Percentiles rank a stretch among this genome's conserved stretches.
Conservation (phyloP, 2,329 filamentous ascomycete species). For the Stenocarpella maydis region DNA sequence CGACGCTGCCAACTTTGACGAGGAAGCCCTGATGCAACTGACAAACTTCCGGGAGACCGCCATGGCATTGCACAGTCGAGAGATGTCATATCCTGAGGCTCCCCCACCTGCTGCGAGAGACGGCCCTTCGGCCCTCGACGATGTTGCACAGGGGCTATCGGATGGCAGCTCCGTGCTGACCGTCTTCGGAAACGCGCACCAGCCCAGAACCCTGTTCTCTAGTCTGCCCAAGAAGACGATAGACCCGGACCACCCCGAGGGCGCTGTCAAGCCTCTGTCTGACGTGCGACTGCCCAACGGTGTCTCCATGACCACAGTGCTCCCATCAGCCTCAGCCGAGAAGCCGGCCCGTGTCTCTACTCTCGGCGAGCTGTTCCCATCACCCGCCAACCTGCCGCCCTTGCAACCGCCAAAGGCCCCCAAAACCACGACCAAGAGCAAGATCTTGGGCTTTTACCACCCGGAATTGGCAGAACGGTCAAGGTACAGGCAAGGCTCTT, state of each 20-base stretch:
- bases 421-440: conserved; percentile 72
- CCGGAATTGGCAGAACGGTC: conserved; percentile 58
- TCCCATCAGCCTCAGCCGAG: conserved; percentile 56
- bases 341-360: conserved; percentile 65
- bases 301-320: conserved; percentile 72
- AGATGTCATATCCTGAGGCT: conserved; percentile 60
- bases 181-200: conserved; percentile 77
- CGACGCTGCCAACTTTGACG: conserved; percentile 42
- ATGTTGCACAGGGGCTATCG: conserved; percentile 49
- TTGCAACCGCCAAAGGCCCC: conserved; percentile 76
- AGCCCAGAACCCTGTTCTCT: conserved; percentile 83
- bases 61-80: conserved; percentile 68
- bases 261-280: conserved; percentile 56
- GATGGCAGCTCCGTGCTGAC: conserved; percentile 72
- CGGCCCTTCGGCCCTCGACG: conserved; percentile 46
- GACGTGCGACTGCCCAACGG: conserved; percentile 77
- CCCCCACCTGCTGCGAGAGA: conserved; percentile 45
- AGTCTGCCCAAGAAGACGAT: conserved; percentile 71
- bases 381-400: conserved; percentile 69
- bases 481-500: conserved; percentile 63
- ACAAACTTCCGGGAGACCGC: conserved; percentile 69
- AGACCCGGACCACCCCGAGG: conserved; percentile 39
- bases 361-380: conserved; percentile 77
- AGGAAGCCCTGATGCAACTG: conserved; percentile 54
- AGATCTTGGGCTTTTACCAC: conserved; percentile 48